Evolutionary conservation across 2,329 filamentous ascomycete genomes (phyloP), one percentile per base, ranked within the genome.

Genomic region (Colletotrichum orchidophilum): DNA sequence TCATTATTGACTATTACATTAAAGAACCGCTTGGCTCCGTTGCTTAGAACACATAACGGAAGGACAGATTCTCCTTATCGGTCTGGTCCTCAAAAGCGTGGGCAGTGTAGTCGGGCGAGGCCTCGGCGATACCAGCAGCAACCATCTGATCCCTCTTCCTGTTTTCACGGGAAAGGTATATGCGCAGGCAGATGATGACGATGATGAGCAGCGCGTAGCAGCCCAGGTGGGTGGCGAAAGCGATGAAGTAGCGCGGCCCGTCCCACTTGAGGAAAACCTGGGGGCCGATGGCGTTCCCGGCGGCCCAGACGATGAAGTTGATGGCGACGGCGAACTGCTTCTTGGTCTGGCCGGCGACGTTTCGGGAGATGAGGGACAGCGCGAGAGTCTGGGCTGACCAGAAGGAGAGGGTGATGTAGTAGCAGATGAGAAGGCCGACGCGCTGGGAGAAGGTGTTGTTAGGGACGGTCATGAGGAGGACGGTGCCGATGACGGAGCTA

Each of bases 331-430:
- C 90, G 11, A 91, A 86, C 0, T 87, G 87, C 79, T 93, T 94
- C 82, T 94, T 94, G 1, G 92, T 94, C 75, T 93, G 91, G 0
- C 92, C 92, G 29, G 90, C 92, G 11, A 93, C 83, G 76, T 94
- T 94, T 18, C 91, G 87, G 0, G 89, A 89, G 67, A 93, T 86
- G 83, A 94, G 87, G 15, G 90, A 91, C 75, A 94, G 86, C 8
- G 87, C 84, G 13, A 94, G 83, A 1, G 90, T 92, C 76, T 92
- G 89, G 0, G 91, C 92, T 0, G 92, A 91, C 92, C 92, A 94
- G 86, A 95, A 95, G 5, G 91, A 93, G 21, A 94, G 85, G 0
- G 90, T 91, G 72, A 94, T 91, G 81, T 94, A 95, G 84, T 94
- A 95, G 76, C 86, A 88, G 76, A 94, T 88, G 15, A 94, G 82